Percentiles rank a stretch among this genome's conserved stretches.
Conservation (phyloP, 345 rosid genomes). For the Triadica sebifera region DNA sequence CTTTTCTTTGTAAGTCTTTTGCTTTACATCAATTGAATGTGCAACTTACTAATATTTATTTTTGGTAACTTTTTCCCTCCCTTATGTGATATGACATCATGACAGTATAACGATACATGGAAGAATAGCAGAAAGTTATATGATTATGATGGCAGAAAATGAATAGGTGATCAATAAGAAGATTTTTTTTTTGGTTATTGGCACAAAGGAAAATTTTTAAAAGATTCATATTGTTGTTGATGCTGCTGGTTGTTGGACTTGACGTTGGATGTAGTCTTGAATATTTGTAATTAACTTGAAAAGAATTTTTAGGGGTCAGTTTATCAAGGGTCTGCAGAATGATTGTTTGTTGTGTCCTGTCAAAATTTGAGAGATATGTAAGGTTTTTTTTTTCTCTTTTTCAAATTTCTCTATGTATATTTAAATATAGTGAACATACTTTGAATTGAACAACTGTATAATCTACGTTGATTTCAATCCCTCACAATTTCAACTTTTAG, state of each 20-base stretch:
- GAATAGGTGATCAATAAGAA: not conserved
- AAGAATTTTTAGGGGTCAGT: not conserved
- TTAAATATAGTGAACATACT: too few species aligned
- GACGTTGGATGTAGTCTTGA: not conserved
- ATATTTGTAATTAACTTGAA: not conserved
- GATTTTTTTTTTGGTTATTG: not conserved
- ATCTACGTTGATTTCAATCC: not conserved
- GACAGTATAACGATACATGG: not conserved
- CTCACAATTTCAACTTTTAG: not conserved
- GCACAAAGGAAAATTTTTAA: not conserved
- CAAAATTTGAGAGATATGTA: not conserved
- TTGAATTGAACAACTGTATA: too few species aligned
- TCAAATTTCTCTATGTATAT: not conserved
- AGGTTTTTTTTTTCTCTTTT: not conserved
- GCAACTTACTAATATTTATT: not conserved
- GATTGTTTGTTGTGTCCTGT: not conserved
- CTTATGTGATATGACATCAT: not conserved
- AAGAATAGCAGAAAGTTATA: not conserved
- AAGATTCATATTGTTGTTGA: not conserved
- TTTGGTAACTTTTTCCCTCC: not conserved
- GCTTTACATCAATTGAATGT: not conserved
- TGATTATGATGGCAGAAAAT: not conserved
- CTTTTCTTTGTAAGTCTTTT: not conserved
- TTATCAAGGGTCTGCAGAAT: not conserved
- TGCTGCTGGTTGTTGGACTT: not conserved